Evolutionary conservation across 495 filamentous ascomycete species (phyloP).

Genomic region (Penicillium verhagenii): DNA sequence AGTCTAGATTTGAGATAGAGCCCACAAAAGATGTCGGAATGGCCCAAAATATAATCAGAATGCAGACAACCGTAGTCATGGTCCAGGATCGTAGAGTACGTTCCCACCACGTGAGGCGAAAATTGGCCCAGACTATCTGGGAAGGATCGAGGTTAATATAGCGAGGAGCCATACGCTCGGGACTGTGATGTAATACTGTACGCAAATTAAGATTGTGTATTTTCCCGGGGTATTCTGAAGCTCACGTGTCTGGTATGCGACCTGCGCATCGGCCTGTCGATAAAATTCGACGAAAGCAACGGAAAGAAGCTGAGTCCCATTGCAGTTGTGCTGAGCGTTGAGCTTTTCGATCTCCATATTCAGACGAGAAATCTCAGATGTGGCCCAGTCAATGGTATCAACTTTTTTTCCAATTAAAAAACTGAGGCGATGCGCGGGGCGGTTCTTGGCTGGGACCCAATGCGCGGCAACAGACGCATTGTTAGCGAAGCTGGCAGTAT

Average conservation of each 20-base stretch:
- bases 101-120: slow-evolving; percentile 88
- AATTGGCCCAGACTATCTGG: slow-evolving; percentile 87
- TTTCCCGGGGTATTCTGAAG: too few species aligned
- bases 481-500: slow-evolving; percentile 52
- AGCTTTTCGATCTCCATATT: slow-evolving; percentile 75
- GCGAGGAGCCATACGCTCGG: slow-evolving; percentile 87
- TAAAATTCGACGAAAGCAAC: slow-evolving; percentile 82
- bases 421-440: slow-evolving; percentile 82
- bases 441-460: slow-evolving; percentile 74
- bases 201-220: too few species aligned
- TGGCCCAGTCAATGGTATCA: slow-evolving; percentile 83
- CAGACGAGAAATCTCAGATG: slow-evolving; percentile 74
- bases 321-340: slow-evolving; percentile 69
- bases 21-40: slow-evolving; percentile 89
- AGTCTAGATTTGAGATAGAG: slow-evolving; percentile 81
- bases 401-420: slow-evolving; percentile 82
- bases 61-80: slow-evolving; percentile 67
- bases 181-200: slow-evolving; percentile 84
- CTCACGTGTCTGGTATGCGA: slow-evolving; percentile 77
- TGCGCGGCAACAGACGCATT: slow-evolving; percentile 77
- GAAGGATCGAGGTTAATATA: slow-evolving; percentile 81
- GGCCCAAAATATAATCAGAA: slow-evolving; percentile 87
- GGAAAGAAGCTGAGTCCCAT: slow-evolving; percentile 60
- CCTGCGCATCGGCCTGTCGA: slow-evolving; percentile 77
- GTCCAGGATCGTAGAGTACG: slow-evolving; percentile 67